Evolutionary conservation across 2,329 filamentous ascomycete species (phyloP).

Genomic region (Sporothrix variecibatus): DNA sequence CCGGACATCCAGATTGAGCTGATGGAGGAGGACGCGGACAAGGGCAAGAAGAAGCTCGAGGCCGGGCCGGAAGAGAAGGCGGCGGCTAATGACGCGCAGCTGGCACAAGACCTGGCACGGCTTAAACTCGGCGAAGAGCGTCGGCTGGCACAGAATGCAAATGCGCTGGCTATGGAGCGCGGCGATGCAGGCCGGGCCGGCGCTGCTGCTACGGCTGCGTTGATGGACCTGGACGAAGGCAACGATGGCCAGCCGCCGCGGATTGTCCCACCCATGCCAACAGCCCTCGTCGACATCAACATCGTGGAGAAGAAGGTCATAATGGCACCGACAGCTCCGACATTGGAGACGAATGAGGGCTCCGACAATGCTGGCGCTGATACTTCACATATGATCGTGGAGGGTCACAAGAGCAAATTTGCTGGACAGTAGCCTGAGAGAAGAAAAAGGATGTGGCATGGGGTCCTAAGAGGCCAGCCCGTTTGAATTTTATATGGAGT

Average conservation of each 20-base stretch:
- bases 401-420: constrained; percentile 26
- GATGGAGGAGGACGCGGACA: constrained; percentile 62
- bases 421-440: neutral
- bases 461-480: no score
- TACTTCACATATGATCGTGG: constrained; percentile 19
- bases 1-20: constrained; percentile 61
- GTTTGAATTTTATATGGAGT: constrained; percentile 11
- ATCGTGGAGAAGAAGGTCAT: constrained; percentile 55
- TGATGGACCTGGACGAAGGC: constrained; percentile 50
- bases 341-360: constrained; percentile 43
- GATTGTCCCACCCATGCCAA: constrained; percentile 39
- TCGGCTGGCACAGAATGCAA: constrained; percentile 43
- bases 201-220: constrained; percentile 53
- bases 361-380: neutral
- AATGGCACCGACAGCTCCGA: constrained; percentile 44
- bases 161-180: constrained; percentile 55
- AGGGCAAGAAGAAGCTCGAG: constrained; percentile 38
- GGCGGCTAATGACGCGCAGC: constrained; percentile 30
- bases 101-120: constrained; percentile 43
- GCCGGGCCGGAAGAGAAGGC: neutral
- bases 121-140: constrained; percentile 50
- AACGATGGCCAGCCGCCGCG: constrained; percentile 34
- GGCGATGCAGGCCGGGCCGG: constrained; percentile 35
- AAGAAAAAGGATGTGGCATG: neutral
- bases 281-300: constrained; percentile 47